Evolutionary conservation across 495 filamentous ascomycete genomes (phyloP).

Genomic region (Hyaloscypha hepaticicola): DNA sequence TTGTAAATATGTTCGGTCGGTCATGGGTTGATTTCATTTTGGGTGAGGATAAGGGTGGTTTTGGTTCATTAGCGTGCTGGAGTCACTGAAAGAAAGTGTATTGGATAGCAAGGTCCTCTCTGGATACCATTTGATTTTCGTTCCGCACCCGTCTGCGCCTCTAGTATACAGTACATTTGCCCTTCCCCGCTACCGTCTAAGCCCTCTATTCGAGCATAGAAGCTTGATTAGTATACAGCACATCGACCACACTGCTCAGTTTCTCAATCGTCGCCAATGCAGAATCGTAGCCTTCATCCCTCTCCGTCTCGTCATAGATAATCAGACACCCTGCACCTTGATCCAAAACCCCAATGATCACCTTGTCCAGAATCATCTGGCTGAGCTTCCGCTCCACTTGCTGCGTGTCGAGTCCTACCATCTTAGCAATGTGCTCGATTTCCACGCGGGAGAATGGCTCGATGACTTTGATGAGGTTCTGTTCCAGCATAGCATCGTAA

Average conservation of each 20-base stretch:
- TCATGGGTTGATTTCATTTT: slow-evolving; percentile 1
- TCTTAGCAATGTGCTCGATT: slow-evolving; percentile 93
- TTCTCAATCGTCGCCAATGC: slow-evolving; percentile 95
- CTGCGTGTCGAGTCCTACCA: slow-evolving; percentile 92
- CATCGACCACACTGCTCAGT: slow-evolving; percentile 95
- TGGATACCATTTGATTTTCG: slow-evolving; percentile 9
- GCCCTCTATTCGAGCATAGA: slow-evolving; percentile 77
- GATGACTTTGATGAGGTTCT: slow-evolving; percentile 98
- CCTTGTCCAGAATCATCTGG: slow-evolving; percentile 99
- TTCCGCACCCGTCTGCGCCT: slow-evolving; percentile 18
- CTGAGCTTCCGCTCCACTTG: slow-evolving; percentile 97
- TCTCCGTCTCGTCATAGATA: slow-evolving; percentile 90
- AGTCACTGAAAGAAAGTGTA: background rate
- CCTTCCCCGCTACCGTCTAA: slow-evolving; percentile 11
- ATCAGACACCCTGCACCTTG: slow-evolving; percentile 97
- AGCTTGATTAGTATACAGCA: slow-evolving; percentile 95
- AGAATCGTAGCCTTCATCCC: slow-evolving; percentile 91
- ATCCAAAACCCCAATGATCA: slow-evolving; percentile 95
- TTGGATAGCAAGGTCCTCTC: background rate
- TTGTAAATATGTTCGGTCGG: background rate
- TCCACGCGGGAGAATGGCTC: slow-evolving; percentile 97
- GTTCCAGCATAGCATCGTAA: slow-evolving; percentile 98
- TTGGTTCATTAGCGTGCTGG: background rate
- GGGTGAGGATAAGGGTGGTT: background rate
- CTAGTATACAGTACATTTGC: slow-evolving; percentile 25